phyloP scores from a whole-genome alignment of 768 basidiomycete genomes.

The Pisolithus microcarpus region DNA sequence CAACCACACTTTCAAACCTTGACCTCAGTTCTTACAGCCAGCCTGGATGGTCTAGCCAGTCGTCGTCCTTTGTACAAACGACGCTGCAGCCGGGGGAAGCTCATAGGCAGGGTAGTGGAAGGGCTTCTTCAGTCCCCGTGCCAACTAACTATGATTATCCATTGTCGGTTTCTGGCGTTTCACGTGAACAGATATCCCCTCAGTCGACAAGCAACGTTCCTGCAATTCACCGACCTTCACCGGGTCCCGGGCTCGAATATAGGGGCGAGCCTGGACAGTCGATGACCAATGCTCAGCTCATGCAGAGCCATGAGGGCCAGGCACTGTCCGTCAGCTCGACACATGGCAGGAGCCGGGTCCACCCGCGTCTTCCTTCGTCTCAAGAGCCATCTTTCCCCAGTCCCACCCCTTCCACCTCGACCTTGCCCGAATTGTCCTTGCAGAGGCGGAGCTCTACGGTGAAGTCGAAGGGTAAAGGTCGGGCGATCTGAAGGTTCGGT shows the following conservation, averaged over 20 bases:
- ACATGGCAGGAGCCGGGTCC: too few relatives aligned
- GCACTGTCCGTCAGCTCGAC: too few relatives aligned
- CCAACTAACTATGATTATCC: constrained; percentile 5
- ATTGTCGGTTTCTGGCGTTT: too few relatives aligned
- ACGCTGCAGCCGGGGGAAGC: constrained; percentile 9
- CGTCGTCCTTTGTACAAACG: constrained; percentile 19
- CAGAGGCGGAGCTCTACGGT: not conserved
- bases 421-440: constrained; percentile 15
- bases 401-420: constrained; percentile 1
- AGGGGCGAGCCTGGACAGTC: too few relatives aligned
- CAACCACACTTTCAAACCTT: constrained; percentile 8
- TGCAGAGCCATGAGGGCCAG: too few relatives aligned
- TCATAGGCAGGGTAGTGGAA: not conserved
- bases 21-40: constrained; percentile 6
- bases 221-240: too few relatives aligned
- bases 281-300: too few relatives aligned
- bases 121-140: not conserved
- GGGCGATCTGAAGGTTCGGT: not conserved
- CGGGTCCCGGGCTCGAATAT: too few relatives aligned
- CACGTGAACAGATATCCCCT: too few relatives aligned
- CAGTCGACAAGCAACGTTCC: too few relatives aligned
- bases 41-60: constrained; percentile 16
- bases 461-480: not conserved
- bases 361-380: too few relatives aligned
- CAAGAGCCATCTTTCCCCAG: too few relatives aligned